Conservation (phyloP, 2,329 filamentous ascomycete species). For the Amylocarpus encephaloides region DNA sequence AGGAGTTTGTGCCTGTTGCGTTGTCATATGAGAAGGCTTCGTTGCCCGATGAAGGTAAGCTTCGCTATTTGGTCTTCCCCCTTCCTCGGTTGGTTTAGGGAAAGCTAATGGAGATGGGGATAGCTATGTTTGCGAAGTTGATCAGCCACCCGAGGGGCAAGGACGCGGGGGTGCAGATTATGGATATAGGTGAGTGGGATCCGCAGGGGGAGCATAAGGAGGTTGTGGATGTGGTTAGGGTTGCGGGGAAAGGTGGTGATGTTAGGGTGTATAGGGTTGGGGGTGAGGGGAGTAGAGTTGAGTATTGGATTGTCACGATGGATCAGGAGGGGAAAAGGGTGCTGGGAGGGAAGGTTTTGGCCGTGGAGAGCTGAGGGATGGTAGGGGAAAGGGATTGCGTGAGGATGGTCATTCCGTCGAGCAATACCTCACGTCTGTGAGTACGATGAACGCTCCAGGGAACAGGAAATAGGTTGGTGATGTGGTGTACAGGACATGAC, state of each 20-base stretch:
- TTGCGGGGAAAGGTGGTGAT: constrained; percentile 55
- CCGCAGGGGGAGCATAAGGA: constrained; percentile 60
- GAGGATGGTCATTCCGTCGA: no score
- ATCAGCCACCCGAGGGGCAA: constrained; percentile 51
- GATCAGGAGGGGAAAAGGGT: constrained; percentile 48
- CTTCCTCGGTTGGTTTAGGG: no score
- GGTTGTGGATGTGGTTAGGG: constrained; percentile 62
- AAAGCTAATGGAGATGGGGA: no score
- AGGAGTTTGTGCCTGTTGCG: constrained; percentile 74
- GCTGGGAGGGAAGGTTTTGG: constrained; percentile 72
- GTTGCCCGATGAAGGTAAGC: constrained; percentile 56
- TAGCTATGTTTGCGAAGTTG: constrained; percentile 64
- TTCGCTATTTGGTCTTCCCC: constrained; percentile 12
- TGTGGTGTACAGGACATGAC: no score
- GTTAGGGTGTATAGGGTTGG: constrained; percentile 70
- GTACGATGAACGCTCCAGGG: no score
- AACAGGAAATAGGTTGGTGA: no score
- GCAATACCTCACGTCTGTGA: no score
- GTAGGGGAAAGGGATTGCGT: no score
- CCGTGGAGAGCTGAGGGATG: constrained; percentile 57
- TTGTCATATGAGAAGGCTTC: constrained; percentile 52
- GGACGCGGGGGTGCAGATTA: constrained; percentile 55
- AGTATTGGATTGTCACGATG: constrained; percentile 74
- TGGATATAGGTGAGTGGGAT: constrained; percentile 69
- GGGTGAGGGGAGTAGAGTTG: constrained; percentile 55